These are phyloP conservation scores for Capronia coronata DNA, from an alignment of 2,329 filamentous ascomycete species.

Conservation along the genomic window DNA sequence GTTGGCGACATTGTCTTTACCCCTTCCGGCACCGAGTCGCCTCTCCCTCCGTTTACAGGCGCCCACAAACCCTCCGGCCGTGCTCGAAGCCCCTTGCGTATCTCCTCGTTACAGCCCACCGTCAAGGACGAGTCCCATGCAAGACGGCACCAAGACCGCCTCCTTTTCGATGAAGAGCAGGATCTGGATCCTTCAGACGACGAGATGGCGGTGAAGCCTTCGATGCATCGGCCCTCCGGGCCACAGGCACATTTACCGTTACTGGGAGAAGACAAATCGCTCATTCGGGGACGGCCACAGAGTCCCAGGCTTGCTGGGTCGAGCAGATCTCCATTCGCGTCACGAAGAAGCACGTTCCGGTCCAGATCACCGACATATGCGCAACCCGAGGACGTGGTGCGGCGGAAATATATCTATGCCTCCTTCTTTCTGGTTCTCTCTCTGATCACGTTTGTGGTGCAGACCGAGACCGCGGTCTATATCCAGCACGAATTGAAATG, in stretches of 20 bases:
- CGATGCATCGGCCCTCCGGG: conserved; percentile 44
- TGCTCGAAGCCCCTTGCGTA: conserved; percentile 20
- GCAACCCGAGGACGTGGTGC: conserved; percentile 58
- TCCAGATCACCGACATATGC: conserved; percentile 66
- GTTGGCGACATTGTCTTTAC: conserved; percentile 27
- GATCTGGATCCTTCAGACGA: conserved; percentile 37
- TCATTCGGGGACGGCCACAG: conserved; percentile 35
- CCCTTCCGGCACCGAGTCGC: conserved; percentile 25
- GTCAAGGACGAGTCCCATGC: conserved; percentile 28
- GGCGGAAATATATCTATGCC: conserved; percentile 80
- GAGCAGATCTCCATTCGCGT: conserved; percentile 38
- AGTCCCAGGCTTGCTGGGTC: conserved; percentile 29
- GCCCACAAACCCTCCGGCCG: conserved; percentile 13
- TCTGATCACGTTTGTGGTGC: conserved; percentile 79
- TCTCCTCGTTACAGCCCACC: conserved; percentile 25
- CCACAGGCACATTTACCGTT: conserved; percentile 50
- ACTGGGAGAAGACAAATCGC: conserved; percentile 41
- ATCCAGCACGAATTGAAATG: conserved; percentile 88
- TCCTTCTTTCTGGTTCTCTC: conserved; percentile 75
- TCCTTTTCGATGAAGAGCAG: conserved; percentile 17
- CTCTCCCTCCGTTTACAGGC: conserved; percentile 11
- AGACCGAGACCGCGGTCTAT: conserved; percentile 92
- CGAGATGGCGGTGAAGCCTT: conserved; percentile 43
- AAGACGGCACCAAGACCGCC: conserved; percentile 9
- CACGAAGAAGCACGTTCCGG: conserved; percentile 62